Conservation (phyloP, 345 rosid genomes). For the Litchi chinensis region DNA sequence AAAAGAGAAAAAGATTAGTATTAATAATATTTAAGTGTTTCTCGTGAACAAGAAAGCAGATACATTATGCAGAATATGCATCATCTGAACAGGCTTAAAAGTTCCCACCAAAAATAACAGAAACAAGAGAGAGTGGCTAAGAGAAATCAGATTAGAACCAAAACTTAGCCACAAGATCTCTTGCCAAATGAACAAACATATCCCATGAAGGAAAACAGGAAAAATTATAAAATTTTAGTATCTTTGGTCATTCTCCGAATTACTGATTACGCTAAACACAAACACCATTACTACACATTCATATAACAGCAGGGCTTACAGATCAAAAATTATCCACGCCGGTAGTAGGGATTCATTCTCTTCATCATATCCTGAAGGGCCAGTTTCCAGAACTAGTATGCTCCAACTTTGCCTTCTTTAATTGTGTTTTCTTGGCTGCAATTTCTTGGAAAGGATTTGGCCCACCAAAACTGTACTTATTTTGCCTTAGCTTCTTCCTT, state of each 20-base stretch:
- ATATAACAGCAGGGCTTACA: constrained; percentile 23
- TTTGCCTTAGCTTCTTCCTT: constrained; percentile 70
- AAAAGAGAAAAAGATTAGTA: neutral
- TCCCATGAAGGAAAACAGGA: neutral
- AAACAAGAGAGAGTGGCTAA: too few relatives aligned
- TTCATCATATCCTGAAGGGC: constrained; percentile 60
- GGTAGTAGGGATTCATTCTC: neutral
- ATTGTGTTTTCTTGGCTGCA: constrained; percentile 47
- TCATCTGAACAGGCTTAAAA: neutral
- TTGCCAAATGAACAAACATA: neutral
- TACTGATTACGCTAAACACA: constrained; percentile 8
- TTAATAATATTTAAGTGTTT: neutral
- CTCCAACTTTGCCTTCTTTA: constrained; percentile 43
- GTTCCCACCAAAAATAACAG: neutral
- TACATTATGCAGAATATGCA: constrained; percentile 1
- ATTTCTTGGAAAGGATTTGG: constrained; percentile 79
- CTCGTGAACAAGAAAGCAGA: neutral
- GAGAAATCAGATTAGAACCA: neutral
- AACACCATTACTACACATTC: constrained; percentile 6
- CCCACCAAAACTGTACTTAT: constrained; percentile 49
- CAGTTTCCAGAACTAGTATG: constrained; percentile 37
- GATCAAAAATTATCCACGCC: constrained; percentile 18
- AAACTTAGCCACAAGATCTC: constrained; percentile 2
- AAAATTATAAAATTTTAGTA: constrained; percentile 3
- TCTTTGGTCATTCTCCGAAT: neutral